A percentile compares a stretch with the other conserved stretches of the same genome.
phyloP scores from a whole-genome alignment of 2,329 filamentous ascomycete genomes.

The Tricladium varicosporioides region DNA sequence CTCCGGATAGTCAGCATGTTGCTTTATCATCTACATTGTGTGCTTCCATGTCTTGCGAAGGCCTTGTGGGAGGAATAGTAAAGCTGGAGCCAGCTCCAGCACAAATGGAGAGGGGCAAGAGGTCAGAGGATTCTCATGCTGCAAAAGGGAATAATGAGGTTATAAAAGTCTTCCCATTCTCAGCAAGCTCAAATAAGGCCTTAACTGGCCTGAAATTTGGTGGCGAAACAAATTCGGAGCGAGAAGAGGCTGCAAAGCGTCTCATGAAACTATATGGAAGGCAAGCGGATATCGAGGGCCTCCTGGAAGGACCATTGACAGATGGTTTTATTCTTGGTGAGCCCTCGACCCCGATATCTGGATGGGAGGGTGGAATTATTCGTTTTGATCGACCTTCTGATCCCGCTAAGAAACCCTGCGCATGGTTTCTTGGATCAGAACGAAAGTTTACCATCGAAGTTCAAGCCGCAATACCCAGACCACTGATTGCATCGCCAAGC shows the following conservation, averaged over 20 bases:
- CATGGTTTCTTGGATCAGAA: conserved; percentile 79
- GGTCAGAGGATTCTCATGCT: conserved; percentile 42
- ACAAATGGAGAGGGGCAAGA: conserved; percentile 25
- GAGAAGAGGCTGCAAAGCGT: conserved; percentile 71
- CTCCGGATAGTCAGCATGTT: conserved; percentile 76
- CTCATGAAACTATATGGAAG: conserved; percentile 70
- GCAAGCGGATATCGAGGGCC: conserved; percentile 50
- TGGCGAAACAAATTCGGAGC: conserved; percentile 79
- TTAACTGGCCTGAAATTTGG: conserved; percentile 77
- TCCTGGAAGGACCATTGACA: conserved; percentile 82
- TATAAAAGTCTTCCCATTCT: conserved; percentile 81
- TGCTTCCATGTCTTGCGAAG: conserved; percentile 66
- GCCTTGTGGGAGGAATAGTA: conserved; percentile 80
- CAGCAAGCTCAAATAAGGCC: conserved; percentile 51
- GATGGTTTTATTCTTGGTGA: conserved; percentile 77
- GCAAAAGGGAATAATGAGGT: conserved; percentile 52
- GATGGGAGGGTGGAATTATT: conserved; percentile 82
- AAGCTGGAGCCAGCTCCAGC: conserved; percentile 78
- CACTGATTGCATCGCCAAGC: conserved; percentile 50
- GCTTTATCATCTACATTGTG: conserved; percentile 79
- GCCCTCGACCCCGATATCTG: conserved; percentile 52
- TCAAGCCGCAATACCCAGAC: conserved; percentile 68
- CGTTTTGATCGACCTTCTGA: conserved; percentile 63
- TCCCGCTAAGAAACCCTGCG: conserved; percentile 46
- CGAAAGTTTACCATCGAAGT: conserved; percentile 72